phyloP scores from a whole-genome alignment of 495 filamentous ascomycete species.

The Aspergillus sclerotioniger region DNA sequence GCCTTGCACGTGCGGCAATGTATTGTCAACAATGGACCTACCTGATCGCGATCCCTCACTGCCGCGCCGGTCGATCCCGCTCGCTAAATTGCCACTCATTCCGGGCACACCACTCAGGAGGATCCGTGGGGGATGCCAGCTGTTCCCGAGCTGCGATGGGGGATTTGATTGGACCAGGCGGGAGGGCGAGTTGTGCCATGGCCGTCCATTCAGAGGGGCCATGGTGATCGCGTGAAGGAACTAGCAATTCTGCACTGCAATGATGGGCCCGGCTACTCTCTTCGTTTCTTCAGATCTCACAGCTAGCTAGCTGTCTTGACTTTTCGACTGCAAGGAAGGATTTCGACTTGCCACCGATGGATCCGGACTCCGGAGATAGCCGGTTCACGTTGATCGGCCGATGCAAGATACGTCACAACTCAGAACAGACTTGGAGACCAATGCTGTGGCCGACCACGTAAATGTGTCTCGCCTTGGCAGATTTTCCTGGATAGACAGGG shows the following conservation, averaged over 20 bases:
- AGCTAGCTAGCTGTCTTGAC: too few relatives aligned
- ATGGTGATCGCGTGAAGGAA: background rate
- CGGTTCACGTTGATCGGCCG: too few relatives aligned
- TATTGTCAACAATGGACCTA: background rate
- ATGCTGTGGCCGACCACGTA: too few relatives aligned
- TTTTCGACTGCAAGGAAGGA: too few relatives aligned
- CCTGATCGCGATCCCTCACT: background rate
- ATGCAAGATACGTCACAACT: too few relatives aligned
- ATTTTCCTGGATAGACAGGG: too few relatives aligned
- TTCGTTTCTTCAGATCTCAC: background rate
- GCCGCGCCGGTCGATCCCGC: background rate
- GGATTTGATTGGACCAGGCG: too few relatives aligned
- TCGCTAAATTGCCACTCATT: background rate
- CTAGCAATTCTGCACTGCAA: background rate
- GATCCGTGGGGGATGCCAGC: background rate
- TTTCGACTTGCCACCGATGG: too few relatives aligned
- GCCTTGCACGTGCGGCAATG: background rate
- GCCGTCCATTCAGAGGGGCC: background rate
- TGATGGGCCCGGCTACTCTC: background rate
- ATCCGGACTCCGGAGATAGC: too few relatives aligned
- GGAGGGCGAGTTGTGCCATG: background rate
- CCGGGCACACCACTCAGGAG: background rate
- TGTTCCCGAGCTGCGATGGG: too few relatives aligned
- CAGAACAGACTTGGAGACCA: too few relatives aligned
- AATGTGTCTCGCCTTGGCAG: too few relatives aligned